These are phyloP conservation scores for Curvularia sp. DNA, from an alignment of 2,329 filamentous ascomycete species.

Conservation along the genomic window DNA sequence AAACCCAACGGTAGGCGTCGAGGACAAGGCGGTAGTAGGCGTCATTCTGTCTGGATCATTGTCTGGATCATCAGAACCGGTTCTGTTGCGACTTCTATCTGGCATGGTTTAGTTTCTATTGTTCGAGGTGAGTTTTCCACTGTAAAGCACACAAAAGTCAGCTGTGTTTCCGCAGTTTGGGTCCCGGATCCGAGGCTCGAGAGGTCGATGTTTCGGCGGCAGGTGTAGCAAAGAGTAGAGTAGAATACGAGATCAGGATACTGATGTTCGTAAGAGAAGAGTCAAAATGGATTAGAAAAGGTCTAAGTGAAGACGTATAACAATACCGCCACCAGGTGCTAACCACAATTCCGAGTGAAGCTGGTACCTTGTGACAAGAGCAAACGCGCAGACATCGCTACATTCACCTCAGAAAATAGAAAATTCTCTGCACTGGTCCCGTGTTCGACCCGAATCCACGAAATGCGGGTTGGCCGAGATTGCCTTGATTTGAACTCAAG, in stretches of 20 bases:
- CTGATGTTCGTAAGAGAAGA: background rate
- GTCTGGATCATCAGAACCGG: background rate
- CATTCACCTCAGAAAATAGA: background rate
- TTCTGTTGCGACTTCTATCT: background rate
- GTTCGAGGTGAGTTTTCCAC: background rate
- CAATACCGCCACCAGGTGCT: background rate
- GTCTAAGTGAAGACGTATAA: background rate
- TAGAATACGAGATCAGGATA: background rate
- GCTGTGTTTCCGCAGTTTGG: background rate
- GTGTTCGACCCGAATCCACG: too few relatives aligned
- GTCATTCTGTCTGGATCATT: background rate
- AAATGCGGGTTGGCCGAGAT: background rate
- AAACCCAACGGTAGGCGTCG: background rate
- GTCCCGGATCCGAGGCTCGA: background rate
- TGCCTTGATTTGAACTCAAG: background rate
- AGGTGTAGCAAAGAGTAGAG: background rate
- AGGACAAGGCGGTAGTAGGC: background rate
- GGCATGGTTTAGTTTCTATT: constrained; percentile 7
- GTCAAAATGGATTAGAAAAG: background rate
- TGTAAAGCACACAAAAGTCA: background rate
- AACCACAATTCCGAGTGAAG: constrained; percentile 1
- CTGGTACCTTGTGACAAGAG: background rate
- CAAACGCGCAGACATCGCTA: background rate
- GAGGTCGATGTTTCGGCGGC: background rate
- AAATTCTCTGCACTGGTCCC: too few relatives aligned